Percentiles rank a stretch among this genome's conserved stretches.
These are phyloP conservation scores for Saccharum officinarum DNA, from an alignment of 176 grass and related monocot genomes.

Conservation along the genomic window DNA sequence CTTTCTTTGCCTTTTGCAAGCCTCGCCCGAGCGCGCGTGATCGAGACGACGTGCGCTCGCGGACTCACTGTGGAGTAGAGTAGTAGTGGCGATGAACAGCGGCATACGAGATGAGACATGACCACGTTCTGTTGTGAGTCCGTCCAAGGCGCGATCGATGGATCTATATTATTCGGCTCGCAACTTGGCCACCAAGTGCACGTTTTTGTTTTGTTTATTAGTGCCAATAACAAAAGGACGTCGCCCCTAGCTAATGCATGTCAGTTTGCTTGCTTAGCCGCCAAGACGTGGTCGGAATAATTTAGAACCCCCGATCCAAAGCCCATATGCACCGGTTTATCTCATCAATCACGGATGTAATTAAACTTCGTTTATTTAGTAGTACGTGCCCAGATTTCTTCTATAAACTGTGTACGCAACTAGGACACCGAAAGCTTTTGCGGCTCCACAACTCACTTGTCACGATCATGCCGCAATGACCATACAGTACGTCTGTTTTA, in stretches of 20 bases:
- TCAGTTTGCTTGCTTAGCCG: not conserved
- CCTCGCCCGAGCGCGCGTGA: too few relatives aligned
- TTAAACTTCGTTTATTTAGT: not conserved
- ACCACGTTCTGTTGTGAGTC: not conserved
- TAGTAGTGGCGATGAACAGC: not conserved
- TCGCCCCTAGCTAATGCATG: not conserved
- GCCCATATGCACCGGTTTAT: not conserved
- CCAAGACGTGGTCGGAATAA: not conserved
- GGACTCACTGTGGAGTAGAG: not conserved
- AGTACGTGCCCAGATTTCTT: not conserved
- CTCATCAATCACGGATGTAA: not conserved
- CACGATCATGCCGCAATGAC: not conserved
- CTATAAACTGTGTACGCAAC: not conserved
- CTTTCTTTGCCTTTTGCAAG: too few relatives aligned
- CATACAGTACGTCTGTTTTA: not conserved
- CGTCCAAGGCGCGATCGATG: not conserved
- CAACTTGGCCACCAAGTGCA: constrained; percentile 29
- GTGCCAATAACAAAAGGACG: too few relatives aligned
- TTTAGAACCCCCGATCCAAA: not conserved
- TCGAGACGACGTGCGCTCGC: not conserved
- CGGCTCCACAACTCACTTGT: not conserved
- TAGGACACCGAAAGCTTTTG: not conserved
- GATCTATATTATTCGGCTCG: not conserved
- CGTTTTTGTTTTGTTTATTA: not conserved
- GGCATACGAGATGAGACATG: not conserved